Percentiles rank a stretch among this genome's conserved stretches.
Conservation (phyloP, 2,329 filamentous ascomycete species). For the Onygena corvina region DNA sequence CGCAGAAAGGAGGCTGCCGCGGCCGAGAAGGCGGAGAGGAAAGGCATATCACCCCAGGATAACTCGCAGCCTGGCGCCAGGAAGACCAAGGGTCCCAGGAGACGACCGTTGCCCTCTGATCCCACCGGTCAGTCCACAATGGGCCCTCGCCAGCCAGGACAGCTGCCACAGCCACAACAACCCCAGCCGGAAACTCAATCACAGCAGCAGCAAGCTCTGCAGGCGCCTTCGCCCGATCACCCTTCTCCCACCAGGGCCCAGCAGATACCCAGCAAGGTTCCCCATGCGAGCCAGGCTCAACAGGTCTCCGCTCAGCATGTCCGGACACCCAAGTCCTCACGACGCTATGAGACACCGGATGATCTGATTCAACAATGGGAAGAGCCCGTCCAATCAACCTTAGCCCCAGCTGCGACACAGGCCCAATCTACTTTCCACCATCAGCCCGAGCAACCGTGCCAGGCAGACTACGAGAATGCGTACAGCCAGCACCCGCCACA, state of each 20-base stretch:
- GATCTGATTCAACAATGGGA: slow-evolving; percentile 15
- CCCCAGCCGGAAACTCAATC: no score
- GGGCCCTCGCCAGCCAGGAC: slow-evolving; percentile 19
- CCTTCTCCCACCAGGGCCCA: not conserved
- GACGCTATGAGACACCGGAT: slow-evolving; percentile 24
- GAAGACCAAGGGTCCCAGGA: slow-evolving; percentile 56
- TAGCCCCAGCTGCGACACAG: not conserved
- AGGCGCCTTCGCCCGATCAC: not conserved
- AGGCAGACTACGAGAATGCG: slow-evolving; percentile 5
- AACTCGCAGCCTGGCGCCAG: slow-evolving; percentile 34
- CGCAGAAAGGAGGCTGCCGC: slow-evolving; percentile 39
- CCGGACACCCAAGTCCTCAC: slow-evolving; percentile 16
- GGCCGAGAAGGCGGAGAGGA: slow-evolving; percentile 23
- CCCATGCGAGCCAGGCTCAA: not conserved
- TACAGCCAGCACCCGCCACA: slow-evolving; percentile 1
- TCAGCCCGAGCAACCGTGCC: slow-evolving; percentile 8
- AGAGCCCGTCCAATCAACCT: no score
- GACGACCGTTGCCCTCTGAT: slow-evolving; percentile 71
- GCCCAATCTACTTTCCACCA: slow-evolving; percentile 1
- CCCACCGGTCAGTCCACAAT: slow-evolving; percentile 46
- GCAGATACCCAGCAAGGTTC: slow-evolving; percentile 5
- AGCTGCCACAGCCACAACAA: no score
- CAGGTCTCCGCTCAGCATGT: slow-evolving; percentile 27
- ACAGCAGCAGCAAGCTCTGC: slow-evolving; percentile 2
- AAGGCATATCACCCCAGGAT: not conserved